Evolutionary conservation across 768 basidiomycete species (phyloP).

Genomic region (Agrocybe chaxingu): DNA sequence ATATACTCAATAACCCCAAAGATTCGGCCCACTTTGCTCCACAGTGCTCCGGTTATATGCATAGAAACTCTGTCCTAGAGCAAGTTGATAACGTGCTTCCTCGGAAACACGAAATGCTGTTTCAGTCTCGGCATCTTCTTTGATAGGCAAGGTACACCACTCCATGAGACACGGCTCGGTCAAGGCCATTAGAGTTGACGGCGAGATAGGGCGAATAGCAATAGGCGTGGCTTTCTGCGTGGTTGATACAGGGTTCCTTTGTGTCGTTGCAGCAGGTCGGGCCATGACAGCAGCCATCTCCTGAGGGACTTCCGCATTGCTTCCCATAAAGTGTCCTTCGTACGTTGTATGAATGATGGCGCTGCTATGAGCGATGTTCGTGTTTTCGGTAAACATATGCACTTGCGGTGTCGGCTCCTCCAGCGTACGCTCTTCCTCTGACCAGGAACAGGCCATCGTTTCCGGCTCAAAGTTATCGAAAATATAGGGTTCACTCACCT

Average conservation of each 20-base stretch:
- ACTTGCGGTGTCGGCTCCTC: background rate
- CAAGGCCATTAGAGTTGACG: slow-evolving; percentile 39
- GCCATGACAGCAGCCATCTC: background rate
- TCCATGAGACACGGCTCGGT: slow-evolving; percentile 42
- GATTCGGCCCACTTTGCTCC: background rate
- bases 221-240: background rate
- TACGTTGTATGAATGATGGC: background rate
- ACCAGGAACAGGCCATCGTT: background rate
- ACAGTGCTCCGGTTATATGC: background rate
- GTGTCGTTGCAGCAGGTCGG: background rate
- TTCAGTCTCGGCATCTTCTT: background rate
- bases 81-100: background rate
- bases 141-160: slow-evolving; percentile 23
- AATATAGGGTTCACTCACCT: slow-evolving; percentile 1
- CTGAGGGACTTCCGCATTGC: background rate
- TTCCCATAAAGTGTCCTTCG: background rate
- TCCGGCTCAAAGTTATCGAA: background rate
- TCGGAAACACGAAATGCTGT: no score
- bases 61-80: background rate
- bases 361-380: background rate
- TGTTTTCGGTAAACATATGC: background rate
- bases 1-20: slow-evolving; percentile 3
- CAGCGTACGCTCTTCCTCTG: background rate
- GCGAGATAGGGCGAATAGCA: slow-evolving; percentile 28
- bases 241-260: background rate